These are phyloP conservation scores for Spergularia azorica DNA, from an alignment of 179 eudicot species.

Conservation along the genomic window DNA sequence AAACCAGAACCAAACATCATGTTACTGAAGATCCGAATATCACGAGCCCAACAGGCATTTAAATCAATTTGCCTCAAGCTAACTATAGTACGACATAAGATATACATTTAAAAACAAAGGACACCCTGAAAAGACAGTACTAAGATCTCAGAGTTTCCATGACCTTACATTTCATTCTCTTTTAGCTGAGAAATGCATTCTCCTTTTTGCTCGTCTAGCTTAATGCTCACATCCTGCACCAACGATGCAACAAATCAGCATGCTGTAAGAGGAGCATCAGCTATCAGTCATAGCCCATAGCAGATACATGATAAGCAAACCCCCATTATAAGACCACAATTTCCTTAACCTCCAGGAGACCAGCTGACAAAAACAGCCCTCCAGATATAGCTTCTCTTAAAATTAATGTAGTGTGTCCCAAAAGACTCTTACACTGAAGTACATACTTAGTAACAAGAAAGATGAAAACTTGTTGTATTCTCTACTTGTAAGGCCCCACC, in stretches of 20 bases:
- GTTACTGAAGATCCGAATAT: neutral
- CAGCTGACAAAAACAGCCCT: neutral
- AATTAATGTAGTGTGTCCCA: too few species aligned
- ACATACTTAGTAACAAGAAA: neutral
- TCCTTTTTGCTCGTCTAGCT: conserved; percentile 90
- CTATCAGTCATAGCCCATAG: neutral
- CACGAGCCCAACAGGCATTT: neutral
- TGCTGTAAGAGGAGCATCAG: conserved; percentile 3
- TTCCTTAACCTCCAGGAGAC: neutral
- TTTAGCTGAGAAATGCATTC: conserved; percentile 81
- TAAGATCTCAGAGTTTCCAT: conserved; percentile 21
- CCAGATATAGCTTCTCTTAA: too few species aligned
- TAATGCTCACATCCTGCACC: conserved; percentile 76
- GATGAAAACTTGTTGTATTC: neutral
- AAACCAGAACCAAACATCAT: neutral
- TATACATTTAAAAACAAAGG: neutral
- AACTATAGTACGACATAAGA: neutral
- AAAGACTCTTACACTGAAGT: too few species aligned
- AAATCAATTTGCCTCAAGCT: neutral
- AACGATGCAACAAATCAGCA: conserved; percentile 3
- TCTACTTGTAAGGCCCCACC: neutral
- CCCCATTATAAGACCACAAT: neutral
- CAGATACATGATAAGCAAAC: neutral
- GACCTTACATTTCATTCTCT: conserved; percentile 91
- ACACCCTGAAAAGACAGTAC: neutral